A percentile compares a stretch with the other conserved stretches of the same genome.
phyloP scores from a whole-genome alignment of 805 yeast genomes.

The Candida manassasensis region DNA sequence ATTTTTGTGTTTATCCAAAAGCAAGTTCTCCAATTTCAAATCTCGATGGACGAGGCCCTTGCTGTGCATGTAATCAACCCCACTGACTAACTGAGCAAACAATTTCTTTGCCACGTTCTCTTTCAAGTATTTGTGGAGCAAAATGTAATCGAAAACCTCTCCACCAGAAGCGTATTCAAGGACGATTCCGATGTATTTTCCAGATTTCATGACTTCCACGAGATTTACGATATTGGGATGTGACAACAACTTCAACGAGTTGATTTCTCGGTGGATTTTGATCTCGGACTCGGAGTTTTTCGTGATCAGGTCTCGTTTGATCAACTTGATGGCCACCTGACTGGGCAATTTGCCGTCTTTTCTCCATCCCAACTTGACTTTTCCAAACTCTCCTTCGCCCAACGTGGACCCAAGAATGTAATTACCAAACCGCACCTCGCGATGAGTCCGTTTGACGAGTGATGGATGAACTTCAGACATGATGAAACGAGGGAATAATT shows the following conservation, averaged over 20 bases:
- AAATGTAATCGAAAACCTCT: conserved; percentile 88
- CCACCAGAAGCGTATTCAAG: conserved; percentile 97
- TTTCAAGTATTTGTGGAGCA: conserved; percentile 79
- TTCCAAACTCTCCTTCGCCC: conserved; percentile 98
- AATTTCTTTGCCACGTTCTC: conserved; percentile 81
- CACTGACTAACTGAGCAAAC: conserved; percentile 90
- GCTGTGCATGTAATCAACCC: conserved; percentile 84
- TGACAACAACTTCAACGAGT: conserved; percentile 75
- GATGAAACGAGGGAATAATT: too few relatives aligned
- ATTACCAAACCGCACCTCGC: conserved; percentile 83
- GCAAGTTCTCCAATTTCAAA: conserved; percentile 66
- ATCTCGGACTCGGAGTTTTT: conserved; percentile 81
- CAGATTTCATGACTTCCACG: conserved; percentile 90
- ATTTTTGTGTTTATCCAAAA: conserved; percentile 81
- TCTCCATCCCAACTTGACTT: conserved; percentile 95
- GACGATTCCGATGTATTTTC: conserved; percentile 93
- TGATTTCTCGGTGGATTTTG: conserved; percentile 89
- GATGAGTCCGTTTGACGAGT: conserved; percentile 14
- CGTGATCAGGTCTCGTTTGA: conserved; percentile 83
- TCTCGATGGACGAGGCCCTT: conserved; percentile 79
- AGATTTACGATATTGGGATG: conserved; percentile 93
- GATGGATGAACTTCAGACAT: conserved; percentile 5
- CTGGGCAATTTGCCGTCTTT: conserved; percentile 73
- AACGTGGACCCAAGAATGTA: conserved; percentile 88
- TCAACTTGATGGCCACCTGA: conserved; percentile 91